These are phyloP conservation scores for Botrytis squamosa DNA, from an alignment of 2,329 filamentous ascomycete genomes.

Conservation along the genomic window DNA sequence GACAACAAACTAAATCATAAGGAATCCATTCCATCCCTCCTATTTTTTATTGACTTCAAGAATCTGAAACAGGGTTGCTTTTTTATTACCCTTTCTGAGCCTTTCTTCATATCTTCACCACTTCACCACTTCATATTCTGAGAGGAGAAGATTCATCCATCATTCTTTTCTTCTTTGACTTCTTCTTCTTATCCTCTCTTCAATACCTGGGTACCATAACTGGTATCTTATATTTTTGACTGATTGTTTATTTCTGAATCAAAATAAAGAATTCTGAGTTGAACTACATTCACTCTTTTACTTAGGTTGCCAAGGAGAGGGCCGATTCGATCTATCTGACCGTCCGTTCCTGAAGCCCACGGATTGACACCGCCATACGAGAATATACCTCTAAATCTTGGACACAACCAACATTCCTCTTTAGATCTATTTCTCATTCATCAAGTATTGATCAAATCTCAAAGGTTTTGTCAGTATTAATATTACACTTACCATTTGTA, in stretches of 20 bases:
- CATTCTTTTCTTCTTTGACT: background rate
- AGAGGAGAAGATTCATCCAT: background rate
- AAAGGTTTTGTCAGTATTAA: background rate
- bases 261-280: background rate
- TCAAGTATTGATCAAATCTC: background rate
- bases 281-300: background rate
- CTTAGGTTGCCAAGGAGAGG: background rate
- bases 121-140: background rate
- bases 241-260: background rate
- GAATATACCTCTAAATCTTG: background rate
- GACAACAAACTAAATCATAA: constrained; percentile 12
- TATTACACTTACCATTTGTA: background rate
- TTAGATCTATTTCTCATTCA: background rate
- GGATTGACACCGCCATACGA: background rate
- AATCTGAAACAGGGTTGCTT: constrained; percentile 13
- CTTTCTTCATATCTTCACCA: background rate
- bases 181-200: background rate
- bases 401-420: constrained; percentile 2
- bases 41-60: background rate
- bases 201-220: background rate
- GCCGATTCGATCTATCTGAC: background rate
- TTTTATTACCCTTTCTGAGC: background rate
- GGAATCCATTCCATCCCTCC: constrained; percentile 9
- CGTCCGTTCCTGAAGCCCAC: constrained; percentile 1
- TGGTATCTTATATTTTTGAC: background rate